These are phyloP conservation scores for Chenopodium album DNA, from an alignment of 148 eudicot genomes.

Conservation along the genomic window DNA sequence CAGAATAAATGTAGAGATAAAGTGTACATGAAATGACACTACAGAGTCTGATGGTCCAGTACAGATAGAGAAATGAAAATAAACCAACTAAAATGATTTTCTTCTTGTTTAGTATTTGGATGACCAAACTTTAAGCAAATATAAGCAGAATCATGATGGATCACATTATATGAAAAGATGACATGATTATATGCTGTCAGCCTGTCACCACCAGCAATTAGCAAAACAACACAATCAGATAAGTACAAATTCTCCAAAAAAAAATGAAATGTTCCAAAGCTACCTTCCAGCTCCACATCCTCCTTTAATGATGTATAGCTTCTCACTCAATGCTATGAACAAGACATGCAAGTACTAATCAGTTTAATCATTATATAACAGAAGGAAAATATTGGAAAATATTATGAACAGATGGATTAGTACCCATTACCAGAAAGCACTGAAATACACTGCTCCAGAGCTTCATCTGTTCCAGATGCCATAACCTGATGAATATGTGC, in stretches of 20 bases:
- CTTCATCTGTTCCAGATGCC: conserved; percentile 91
- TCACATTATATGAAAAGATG: background rate
- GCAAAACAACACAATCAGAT: conserved; percentile 5
- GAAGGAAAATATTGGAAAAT: background rate
- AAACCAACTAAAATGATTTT: background rate
- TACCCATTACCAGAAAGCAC: conserved; percentile 70
- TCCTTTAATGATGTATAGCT: conserved; percentile 86
- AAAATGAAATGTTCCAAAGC: conserved; percentile 7
- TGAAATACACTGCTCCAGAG: conserved; percentile 68
- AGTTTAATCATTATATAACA: background rate
- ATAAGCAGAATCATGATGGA: background rate
- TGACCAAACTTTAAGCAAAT: background rate
- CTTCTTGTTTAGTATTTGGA: background rate
- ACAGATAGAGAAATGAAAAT: background rate
- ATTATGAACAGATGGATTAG: background rate
- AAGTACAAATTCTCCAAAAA: conserved; percentile 9
- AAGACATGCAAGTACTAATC: conserved; percentile 20
- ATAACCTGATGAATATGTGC: conserved; percentile 53
- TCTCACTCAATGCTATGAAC: conserved; percentile 85
- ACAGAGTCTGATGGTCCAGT: background rate
- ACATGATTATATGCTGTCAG: background rate
- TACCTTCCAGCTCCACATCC: conserved; percentile 99
- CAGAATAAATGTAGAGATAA: too few relatives aligned
- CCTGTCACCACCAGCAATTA: background rate
- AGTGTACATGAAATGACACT: background rate